A percentile compares a stretch with the other conserved stretches of the same genome.
phyloP scores from a whole-genome alignment of 176 grass and related monocot genomes.

The Musa schizocarpa region DNA sequence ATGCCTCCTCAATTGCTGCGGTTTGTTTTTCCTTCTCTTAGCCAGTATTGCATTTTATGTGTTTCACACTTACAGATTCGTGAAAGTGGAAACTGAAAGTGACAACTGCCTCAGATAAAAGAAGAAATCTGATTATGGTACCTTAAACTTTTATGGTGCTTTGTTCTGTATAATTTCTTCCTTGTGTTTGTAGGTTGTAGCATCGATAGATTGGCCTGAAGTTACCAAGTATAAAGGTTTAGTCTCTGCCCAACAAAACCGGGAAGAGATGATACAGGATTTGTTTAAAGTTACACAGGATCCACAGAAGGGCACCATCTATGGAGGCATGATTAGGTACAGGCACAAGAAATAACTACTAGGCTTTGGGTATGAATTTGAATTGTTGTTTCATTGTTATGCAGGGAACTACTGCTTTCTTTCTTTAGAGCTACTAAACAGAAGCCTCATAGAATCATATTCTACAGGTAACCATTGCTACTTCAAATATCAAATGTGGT shows the following conservation, averaged over 20 bases:
- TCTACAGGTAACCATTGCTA: slow-evolving; percentile 50
- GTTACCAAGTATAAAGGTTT: slow-evolving; percentile 59
- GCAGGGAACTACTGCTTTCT: slow-evolving; percentile 38
- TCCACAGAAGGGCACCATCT: slow-evolving; percentile 16
- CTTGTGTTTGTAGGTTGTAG: slow-evolving; percentile 49
- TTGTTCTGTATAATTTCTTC: neutral
- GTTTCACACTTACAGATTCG: neutral
- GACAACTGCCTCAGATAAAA: slow-evolving; percentile 3
- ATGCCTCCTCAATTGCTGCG: slow-evolving; percentile 40
- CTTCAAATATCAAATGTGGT: neutral
- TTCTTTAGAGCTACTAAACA: slow-evolving; percentile 19
- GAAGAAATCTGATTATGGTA: neutral
- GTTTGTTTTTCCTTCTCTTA: slow-evolving; percentile 26
- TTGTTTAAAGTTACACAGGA: slow-evolving; percentile 36
- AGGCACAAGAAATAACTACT: neutral
- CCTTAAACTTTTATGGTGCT: neutral
- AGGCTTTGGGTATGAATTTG: neutral
- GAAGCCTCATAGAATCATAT: slow-evolving; percentile 62
- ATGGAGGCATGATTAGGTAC: slow-evolving; percentile 66
- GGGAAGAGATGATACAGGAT: slow-evolving; percentile 66
- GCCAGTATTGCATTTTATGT: neutral
- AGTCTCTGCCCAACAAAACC: slow-evolving; percentile 52
- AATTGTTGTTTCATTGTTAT: neutral
- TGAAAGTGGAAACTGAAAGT: neutral
- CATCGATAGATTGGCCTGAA: slow-evolving; percentile 72